Conservation (phyloP, 2,329 filamentous ascomycete species). For the Microcyclospora pomicola region DNA sequence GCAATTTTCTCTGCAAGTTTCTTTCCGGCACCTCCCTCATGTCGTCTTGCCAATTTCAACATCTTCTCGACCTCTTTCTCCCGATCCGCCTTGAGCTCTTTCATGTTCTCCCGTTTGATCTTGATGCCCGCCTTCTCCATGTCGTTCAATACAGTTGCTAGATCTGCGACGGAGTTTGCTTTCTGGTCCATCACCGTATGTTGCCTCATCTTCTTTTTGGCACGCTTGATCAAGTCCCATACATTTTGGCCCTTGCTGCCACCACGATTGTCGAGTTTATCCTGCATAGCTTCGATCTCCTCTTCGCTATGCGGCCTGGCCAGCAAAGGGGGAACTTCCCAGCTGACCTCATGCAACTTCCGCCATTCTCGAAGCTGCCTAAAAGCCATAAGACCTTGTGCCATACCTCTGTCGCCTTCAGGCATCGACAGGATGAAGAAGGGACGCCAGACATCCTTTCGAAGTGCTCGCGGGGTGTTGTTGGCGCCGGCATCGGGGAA, state of each 20-base stretch:
- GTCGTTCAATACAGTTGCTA: constrained; percentile 41
- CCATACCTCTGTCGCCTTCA: constrained; percentile 20
- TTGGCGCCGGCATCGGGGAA: constrained; percentile 51
- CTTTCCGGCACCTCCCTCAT: constrained; percentile 7
- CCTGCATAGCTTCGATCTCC: constrained; percentile 28
- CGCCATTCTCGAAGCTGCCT: constrained; percentile 47
- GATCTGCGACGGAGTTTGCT: constrained; percentile 47
- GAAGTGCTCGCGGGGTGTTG: constrained; percentile 42
- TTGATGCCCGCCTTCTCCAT: constrained; percentile 28
- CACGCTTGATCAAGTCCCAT: constrained; percentile 19
- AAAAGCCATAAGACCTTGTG: constrained; percentile 41
- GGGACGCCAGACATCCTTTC: constrained; percentile 50
- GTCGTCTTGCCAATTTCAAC: constrained; percentile 7
- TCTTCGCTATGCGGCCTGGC: constrained; percentile 25
- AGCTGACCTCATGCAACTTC: constrained; percentile 42
- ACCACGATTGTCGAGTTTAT: constrained; percentile 21
- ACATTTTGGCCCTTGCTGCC: constrained; percentile 20
- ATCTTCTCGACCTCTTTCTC: constrained; percentile 10
- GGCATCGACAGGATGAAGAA: constrained; percentile 46
- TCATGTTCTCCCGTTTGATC: constrained; percentile 13
- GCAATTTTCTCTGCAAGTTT: constrained; percentile 8
- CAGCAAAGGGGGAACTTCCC: constrained; percentile 24
- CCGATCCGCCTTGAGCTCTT: constrained; percentile 3
- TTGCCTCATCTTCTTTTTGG: constrained; percentile 35
- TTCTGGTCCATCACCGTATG: constrained; percentile 50